Evolutionary conservation across 345 rosid species (phyloP).

Genomic region (Passiflora organensis): DNA sequence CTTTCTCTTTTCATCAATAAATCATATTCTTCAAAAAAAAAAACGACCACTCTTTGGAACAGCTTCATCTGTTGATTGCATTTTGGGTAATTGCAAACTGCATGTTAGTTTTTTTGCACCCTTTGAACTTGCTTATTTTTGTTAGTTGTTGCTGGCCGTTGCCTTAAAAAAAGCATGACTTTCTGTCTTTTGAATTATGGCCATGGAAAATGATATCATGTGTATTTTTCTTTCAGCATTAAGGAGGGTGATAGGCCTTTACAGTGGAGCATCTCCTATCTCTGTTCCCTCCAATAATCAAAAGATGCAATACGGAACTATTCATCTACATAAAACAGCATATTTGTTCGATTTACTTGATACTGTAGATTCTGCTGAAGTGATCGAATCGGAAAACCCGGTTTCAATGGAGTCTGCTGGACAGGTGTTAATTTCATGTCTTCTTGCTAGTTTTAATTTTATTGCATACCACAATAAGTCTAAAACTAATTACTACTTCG

Average conservation of each 20-base stretch:
- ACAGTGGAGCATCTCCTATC: conserved; percentile 43
- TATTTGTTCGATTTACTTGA: conserved; percentile 49
- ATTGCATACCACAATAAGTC: not conserved
- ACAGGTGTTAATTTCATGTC: conserved; percentile 41
- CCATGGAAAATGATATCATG: conserved; percentile 1
- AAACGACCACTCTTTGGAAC: too few relatives aligned
- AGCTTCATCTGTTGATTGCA: too few relatives aligned
- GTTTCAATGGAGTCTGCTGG: conserved; percentile 75
- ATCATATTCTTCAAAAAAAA: too few relatives aligned
- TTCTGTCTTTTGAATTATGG: conserved; percentile 3
- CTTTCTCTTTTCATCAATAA: too few relatives aligned
- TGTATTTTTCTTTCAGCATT: conserved; percentile 46
- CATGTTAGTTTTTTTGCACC: too few relatives aligned
- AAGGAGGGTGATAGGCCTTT: conserved; percentile 50
- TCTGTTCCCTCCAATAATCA: conserved; percentile 38
- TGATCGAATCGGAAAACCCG: conserved; percentile 48
- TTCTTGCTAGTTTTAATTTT: not conserved
- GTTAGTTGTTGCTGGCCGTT: too few relatives aligned
- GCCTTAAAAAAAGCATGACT: too few relatives aligned
- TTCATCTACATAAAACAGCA: conserved; percentile 51
- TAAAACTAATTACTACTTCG: conserved; percentile 13
- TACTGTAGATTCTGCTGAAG: conserved; percentile 35
- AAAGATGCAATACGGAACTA: conserved; percentile 54
- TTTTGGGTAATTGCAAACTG: too few relatives aligned
- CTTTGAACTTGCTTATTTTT: too few relatives aligned